Base-by-base conservation (phyloP, 1,284 basidiomycete species). In the Leucoagaricus sp. region DNA sequence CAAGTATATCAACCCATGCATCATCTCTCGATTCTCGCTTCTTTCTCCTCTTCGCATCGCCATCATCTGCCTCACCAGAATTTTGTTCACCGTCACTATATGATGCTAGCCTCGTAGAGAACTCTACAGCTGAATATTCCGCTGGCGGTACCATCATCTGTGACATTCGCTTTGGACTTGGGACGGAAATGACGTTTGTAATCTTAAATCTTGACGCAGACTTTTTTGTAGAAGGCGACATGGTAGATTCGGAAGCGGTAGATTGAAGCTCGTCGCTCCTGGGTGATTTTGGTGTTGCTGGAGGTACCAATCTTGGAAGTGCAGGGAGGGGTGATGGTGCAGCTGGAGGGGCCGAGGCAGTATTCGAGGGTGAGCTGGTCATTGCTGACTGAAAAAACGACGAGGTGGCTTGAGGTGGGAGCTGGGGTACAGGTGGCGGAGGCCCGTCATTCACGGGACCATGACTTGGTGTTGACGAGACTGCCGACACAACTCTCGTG, bases 1-100 rank as follows among this genome's bases (percentile, higher is more conserved):
- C 89, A 4, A 94, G 75, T 44, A 94, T 94, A 72, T 94, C 93
- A 60, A 91, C 87, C 87, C 89, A 91, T 1, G 86, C 86, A 65
- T 90, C 88, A 57, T 74, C 71, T 61, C 81, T 83, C n/a, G 80
- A 81, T 64, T 80, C 75, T 55, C 83, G 69, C 53, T 81, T 76
- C 57, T 79, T 75, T 58, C 82, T 81, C 74, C 77, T 82, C 55
- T 66, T 71, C 45, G 72, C 71, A 12, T 19, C 34, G n/a, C 19
- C 42, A 21, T 12, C n/a, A 13, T 48, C 53, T n/a, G 29, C 10
- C 60, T 77, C 76, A 17, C 61, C 63, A 12, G n/a, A 42, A 59
- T 74, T 75, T 44, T 71, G 67, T 58, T 85, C 86, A 53, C 86
- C 85, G 42, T 84, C 84, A 61, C 84, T 85, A 60, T 83, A 85